Base-by-base conservation (phyloP, 2,329 filamentous ascomycete genomes). In the Paraphaeosphaeria sporulosa region DNA sequence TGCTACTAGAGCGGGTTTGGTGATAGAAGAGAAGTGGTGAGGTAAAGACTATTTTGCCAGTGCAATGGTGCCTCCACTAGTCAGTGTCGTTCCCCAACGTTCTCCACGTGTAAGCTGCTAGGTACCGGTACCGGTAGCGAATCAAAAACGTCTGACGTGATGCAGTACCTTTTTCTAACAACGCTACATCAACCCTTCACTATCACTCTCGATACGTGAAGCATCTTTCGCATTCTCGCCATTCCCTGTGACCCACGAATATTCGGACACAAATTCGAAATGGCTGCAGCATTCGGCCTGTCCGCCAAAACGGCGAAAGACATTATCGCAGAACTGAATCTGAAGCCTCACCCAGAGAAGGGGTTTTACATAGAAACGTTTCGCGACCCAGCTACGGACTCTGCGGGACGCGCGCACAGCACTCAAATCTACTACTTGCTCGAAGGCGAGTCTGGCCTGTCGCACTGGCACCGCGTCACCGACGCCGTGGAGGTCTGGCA, bases 361-460 rank as follows among this genome's bases (percentile, higher is more conserved):
- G 84, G 84, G 19, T 84, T 78, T 67, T 85, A 76, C 64, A 54
- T 78, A 54, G 76, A 85, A 64, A 84, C 79, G 0, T 85, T 83
- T 63, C 75, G 77, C 44, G 83, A 85, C 68, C 3, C 67, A 0
- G 63, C 67, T 3, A 68, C 63, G 0, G 25, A 63, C 15, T 50
- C 51, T 36, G 65, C 70, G 12, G 72, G 66, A 43, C 82, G 83
- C 57, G 80, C 82, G 1, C 59, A 74, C 57, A 83, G 81, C 72
- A 85, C 83, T 0, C 78, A 77, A 51, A 86, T 85, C 66, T 86
- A 85, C 74, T 85, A 85, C 64, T 78, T 85, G 0, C 79, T 86
- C 5, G 79, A 85, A 56, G 80, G 81, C 36, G 62, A 71, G 8
- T 71, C 64, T 0, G 64, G 60, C 12, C 79, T 76, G 19, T 86